phyloP scores from a whole-genome alignment of 2,329 filamentous ascomycete species.

The Chaetomium sp. region DNA sequence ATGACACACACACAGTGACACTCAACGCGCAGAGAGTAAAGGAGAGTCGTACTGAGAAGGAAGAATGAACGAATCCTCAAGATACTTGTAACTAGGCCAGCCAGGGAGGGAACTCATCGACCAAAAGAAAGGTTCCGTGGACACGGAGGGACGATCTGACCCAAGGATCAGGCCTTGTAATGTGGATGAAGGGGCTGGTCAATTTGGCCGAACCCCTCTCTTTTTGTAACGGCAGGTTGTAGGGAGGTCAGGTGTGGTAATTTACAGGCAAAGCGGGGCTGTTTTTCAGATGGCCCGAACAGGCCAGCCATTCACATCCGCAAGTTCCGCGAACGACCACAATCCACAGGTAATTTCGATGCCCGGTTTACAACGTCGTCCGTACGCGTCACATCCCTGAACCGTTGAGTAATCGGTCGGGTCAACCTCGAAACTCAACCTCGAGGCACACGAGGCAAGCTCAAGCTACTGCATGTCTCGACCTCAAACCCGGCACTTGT shows the following conservation, averaged over 20 bases:
- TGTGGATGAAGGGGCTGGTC: constrained; percentile 25
- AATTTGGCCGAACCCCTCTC: constrained; percentile 12
- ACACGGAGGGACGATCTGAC: constrained; percentile 15
- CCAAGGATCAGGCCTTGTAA: constrained; percentile 22
- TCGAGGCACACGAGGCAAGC: background rate
- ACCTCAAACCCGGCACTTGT: constrained; percentile 3
- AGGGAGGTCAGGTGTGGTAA: background rate
- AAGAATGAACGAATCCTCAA: constrained; percentile 1
- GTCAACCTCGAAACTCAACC: background rate
- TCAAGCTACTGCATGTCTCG: constrained; percentile 9
- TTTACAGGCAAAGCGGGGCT: constrained; percentile 13
- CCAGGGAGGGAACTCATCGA: constrained; percentile 2
- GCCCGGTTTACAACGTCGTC: background rate
- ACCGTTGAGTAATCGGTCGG: background rate
- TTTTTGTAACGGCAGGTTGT: background rate
- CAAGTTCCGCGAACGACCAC: background rate
- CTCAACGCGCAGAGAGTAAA: constrained; percentile 4
- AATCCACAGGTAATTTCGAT: background rate
- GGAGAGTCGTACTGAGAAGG: constrained; percentile 8
- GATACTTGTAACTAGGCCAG: constrained; percentile 7
- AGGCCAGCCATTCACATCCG: constrained; percentile 12
- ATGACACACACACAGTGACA: constrained; percentile 10
- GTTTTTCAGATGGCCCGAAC: background rate
- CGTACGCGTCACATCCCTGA: constrained; percentile 1
- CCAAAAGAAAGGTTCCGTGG: constrained; percentile 18